A percentile compares a stretch with the other conserved stretches of the same genome.
These are phyloP conservation scores for Colletotrichum somersetense DNA, from an alignment of 2,329 filamentous ascomycete genomes.

Conservation along the genomic window DNA sequence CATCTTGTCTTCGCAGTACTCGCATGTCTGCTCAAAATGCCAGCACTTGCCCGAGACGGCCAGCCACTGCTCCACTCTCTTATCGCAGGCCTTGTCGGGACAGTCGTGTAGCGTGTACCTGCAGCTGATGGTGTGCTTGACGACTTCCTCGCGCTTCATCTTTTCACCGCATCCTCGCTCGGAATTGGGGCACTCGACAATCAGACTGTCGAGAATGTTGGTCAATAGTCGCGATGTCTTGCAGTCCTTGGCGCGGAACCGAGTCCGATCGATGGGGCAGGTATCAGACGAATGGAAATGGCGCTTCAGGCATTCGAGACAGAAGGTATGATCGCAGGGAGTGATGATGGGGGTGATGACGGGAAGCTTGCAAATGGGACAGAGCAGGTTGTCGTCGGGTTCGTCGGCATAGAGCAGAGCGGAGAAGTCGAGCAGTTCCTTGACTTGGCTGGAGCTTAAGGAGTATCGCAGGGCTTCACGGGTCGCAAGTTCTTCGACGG, in stretches of 20 bases:
- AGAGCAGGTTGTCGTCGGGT: constrained; percentile 62
- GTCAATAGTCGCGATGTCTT: constrained; percentile 62
- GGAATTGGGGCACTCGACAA: constrained; percentile 69
- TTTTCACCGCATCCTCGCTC: constrained; percentile 63
- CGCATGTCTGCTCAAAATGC: constrained; percentile 65
- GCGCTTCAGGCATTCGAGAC: constrained; percentile 66
- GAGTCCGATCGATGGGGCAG: constrained; percentile 71
- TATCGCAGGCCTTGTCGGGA: constrained; percentile 64
- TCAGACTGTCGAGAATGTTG: constrained; percentile 71
- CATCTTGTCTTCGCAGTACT: constrained; percentile 65
- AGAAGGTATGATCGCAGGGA: constrained; percentile 75
- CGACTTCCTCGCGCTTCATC: constrained; percentile 66
- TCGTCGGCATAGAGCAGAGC: constrained; percentile 59
- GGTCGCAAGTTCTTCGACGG: constrained; percentile 33
- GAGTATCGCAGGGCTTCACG: constrained; percentile 35
- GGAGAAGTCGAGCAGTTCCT: constrained; percentile 56
- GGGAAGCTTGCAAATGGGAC: constrained; percentile 70
- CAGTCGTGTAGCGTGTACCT: constrained; percentile 68
- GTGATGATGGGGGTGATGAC: constrained; percentile 72
- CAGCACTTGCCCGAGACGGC: constrained; percentile 57
- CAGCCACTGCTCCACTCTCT: constrained; percentile 65
- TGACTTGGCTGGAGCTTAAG: constrained; percentile 28
- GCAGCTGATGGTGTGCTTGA: constrained; percentile 70
- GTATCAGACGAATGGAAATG: constrained; percentile 57
- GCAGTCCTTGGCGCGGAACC: constrained; percentile 46